Evolutionary conservation across 2,329 filamentous ascomycete species (phyloP), one percentile per base, ranked within the genome.

Genomic region (Colletotrichum phormii): DNA sequence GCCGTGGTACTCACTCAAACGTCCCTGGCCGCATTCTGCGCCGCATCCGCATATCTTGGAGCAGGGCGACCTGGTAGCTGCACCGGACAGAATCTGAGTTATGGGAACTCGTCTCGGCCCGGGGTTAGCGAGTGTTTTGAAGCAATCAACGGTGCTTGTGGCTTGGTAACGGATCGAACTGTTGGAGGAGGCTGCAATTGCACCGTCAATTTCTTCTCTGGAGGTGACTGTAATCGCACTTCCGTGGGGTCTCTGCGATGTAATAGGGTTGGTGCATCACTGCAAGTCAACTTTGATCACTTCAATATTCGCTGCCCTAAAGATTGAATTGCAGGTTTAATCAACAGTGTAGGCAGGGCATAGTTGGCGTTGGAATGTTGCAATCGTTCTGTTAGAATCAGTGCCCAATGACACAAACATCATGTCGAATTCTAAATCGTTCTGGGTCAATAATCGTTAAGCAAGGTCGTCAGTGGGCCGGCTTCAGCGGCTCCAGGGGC

Each of bases 271-370:
- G 66, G 71, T 7, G 61, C 60, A 2, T 58, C 61, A n/a, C 37
- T 26, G 15, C 66, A 71, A 60, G 61, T 73, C n/a, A 61, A 73
- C 46, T 73, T 71, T 37, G 66, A 73, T 5, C 71, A 73, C 37
- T 73, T 71, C 18, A 57, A 73, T n/a, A 71, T 73, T 13, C 46
- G 55, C 4, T 58, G 55, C 31, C 26, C 42, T 3, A 4, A 8
- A n/a, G 42, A 49, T 22, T n/a, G 42, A 42, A 42, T 5, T 42
- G 37, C 15, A 49, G 42, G 11, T 5, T 7, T 15, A 5, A 5
- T 42, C 5, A 42, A 15, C 35, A 6, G 13, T 2, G 35, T 42
- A 42, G 35, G 35, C 5, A 42, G 35, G 35, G 35, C 5, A 42
- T 42, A 42, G 5, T 2, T 37, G 15, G 13, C 42, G 5, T 46